These are phyloP conservation scores for Neoboletus brunneissimus DNA, from an alignment of 768 basidiomycete genomes.

Conservation along the genomic window DNA sequence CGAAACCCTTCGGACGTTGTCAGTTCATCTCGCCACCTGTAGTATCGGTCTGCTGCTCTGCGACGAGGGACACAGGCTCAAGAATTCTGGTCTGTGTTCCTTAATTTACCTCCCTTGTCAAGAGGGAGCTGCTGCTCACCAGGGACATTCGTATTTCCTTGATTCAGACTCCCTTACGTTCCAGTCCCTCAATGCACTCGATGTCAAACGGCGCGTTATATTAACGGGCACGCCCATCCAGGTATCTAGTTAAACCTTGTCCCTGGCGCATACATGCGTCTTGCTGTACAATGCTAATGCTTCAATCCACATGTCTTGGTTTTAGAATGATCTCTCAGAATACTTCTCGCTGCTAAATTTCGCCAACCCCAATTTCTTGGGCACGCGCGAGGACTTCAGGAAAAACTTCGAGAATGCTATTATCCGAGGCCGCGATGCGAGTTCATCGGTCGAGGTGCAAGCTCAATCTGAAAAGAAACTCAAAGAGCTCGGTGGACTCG, in stretches of 20 bases:
- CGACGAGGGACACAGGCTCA: constrained; percentile 95
- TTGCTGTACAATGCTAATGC: background rate
- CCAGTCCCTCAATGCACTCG: constrained; percentile 73
- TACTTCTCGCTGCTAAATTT: constrained; percentile 93
- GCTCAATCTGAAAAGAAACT: constrained; percentile 85
- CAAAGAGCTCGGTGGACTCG: constrained; percentile 83
- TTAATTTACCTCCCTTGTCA: background rate
- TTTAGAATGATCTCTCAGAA: constrained; percentile 90
- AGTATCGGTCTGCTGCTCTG: constrained; percentile 90
- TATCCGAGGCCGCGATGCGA: constrained; percentile 85
- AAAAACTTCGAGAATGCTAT: constrained; percentile 95
- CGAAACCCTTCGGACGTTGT: constrained; percentile 84
- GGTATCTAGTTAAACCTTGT: constrained; percentile 37
- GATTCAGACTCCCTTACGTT: constrained; percentile 80
- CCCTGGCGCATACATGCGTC: constrained; percentile 4
- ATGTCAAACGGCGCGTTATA: constrained; percentile 89
- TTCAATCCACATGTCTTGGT: background rate
- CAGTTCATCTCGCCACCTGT: constrained; percentile 71
- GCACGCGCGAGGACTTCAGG: constrained; percentile 84
- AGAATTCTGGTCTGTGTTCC: constrained; percentile 78
- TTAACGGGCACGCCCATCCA: constrained; percentile 93
- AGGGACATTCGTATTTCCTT: background rate
- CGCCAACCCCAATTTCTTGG: constrained; percentile 88
- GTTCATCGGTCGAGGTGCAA: constrained; percentile 75
- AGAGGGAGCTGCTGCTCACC: constrained; percentile 1